Conservation (phyloP, 179 eudicot species). For the Sideroxylon spinosum region DNA sequence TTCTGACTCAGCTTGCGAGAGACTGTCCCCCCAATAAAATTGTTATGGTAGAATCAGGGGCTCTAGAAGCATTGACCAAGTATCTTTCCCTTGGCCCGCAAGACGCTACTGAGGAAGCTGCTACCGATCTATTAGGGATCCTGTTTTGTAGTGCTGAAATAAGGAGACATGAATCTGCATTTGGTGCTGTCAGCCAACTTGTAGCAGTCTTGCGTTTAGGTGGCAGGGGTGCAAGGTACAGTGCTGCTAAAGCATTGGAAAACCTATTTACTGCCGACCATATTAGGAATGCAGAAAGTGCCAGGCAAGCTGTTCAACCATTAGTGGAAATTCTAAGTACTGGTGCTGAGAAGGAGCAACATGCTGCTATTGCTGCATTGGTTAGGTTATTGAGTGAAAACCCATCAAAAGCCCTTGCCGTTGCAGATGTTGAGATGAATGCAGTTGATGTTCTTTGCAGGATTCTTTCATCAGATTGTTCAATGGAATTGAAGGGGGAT, state of each 20-base stretch:
- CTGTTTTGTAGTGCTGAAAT: constrained; percentile 84
- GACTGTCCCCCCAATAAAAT: constrained; percentile 84
- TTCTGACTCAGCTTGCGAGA: constrained; percentile 79
- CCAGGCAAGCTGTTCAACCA: constrained; percentile 96
- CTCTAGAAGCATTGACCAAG: constrained; percentile 86
- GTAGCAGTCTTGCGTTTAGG: constrained; percentile 94
- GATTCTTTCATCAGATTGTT: constrained; percentile 72
- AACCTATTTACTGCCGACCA: constrained; percentile 93
- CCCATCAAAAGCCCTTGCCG: constrained; percentile 78
- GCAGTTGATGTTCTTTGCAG: constrained; percentile 94
- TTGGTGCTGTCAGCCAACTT: constrained; percentile 88
- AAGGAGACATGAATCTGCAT: constrained; percentile 88
- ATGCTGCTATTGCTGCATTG: constrained; percentile 97
- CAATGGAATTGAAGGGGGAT: constrained; percentile 90
- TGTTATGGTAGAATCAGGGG: constrained; percentile 97
- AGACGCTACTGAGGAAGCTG: constrained; percentile 97
- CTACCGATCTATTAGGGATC: constrained; percentile 82
- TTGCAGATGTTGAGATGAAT: constrained; percentile 84
- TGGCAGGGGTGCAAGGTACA: constrained; percentile 93
- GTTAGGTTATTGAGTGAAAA: constrained; percentile 78
- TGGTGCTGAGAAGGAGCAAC: constrained; percentile 94
- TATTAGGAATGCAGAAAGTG: constrained; percentile 79
- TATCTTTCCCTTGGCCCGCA: constrained; percentile 95
- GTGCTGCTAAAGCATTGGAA: constrained; percentile 96
- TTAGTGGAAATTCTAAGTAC: constrained; percentile 84